Conservation (phyloP, 371 early-diverging fungal species). For the Thermomucor indicae-seudaticae region DNA sequence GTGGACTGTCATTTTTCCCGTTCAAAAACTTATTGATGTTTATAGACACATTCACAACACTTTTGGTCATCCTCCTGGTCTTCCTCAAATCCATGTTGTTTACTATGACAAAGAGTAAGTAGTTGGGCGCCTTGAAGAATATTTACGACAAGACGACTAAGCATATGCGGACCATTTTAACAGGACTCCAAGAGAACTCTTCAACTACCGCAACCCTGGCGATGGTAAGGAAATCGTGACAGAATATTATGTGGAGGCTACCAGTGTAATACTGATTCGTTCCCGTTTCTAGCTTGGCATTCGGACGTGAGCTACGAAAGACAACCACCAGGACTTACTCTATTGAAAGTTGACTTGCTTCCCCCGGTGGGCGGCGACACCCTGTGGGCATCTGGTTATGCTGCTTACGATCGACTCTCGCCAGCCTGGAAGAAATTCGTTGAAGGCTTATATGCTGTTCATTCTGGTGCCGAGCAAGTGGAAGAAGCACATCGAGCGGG, state of each 20-base stretch:
- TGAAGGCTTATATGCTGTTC: conserved; percentile 59
- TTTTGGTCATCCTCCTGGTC: conserved; percentile 23
- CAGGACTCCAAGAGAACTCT: conserved; percentile 41
- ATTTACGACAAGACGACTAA: background rate
- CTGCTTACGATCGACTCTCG: conserved; percentile 58
- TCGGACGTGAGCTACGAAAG: conserved; percentile 60
- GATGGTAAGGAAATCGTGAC: too few relatives aligned
- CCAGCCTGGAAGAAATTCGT: conserved; percentile 48
- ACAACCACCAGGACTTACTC: conserved; percentile 53
- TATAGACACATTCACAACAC: conserved; percentile 51
- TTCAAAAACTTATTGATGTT: background rate
- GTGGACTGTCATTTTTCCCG: background rate
- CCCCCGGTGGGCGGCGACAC: conserved; percentile 64
- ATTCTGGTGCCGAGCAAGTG: conserved; percentile 47
- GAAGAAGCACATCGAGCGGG: conserved; percentile 32
- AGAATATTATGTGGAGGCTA: too few relatives aligned
- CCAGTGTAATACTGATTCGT: too few relatives aligned
- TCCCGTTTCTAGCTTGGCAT: too few relatives aligned
- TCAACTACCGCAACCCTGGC: conserved; percentile 34
- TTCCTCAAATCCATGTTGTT: conserved; percentile 21
- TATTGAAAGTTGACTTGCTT: conserved; percentile 46
- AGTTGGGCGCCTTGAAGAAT: background rate
- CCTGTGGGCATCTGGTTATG: conserved; percentile 55
- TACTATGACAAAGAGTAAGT: conserved; percentile 14
- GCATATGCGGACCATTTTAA: background rate